Evolutionary conservation across 1,139 yeast species (phyloP), one percentile per base, ranked within the genome.

Genomic region (Blastobotrys elegans): DNA sequence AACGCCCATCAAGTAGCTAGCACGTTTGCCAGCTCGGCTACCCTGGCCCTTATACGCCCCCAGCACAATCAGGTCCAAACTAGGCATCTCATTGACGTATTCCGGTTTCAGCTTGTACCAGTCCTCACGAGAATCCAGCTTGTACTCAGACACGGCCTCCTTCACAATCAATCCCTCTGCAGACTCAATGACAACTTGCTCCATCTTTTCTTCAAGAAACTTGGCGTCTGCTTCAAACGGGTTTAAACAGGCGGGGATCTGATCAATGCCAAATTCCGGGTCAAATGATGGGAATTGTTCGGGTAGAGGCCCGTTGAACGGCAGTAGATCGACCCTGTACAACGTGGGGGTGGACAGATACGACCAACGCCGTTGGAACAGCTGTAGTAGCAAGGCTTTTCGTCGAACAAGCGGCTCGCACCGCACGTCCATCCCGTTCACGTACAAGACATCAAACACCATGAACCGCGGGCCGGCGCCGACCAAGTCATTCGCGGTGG

Each of bases 81-180:
- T 96, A 7, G 96, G 96, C 64, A 85, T 85, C 47, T 84, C 88
- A 50, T 81, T 84, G 50, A 89, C 70, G 62, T 89, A 90, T 56
- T 90, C 96, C 0, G 97, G 97, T 63, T 92, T 92, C 2, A 90
- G 77, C 60, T 92, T 92, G 24, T 87, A 70, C 96, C 97, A 90
- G 26, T 74, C 74, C 40, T 74, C 73, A 47, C 90, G 69, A 42
- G 73, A 74, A 18, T 80, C 89, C 13, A 85, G 73, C 4, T 67
- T 63, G 63, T 92, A 92, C 18, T 65, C 68, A 14, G 85, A 75
- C 5, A 69, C 67, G 0, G 81, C 76, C 53, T 81, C 76, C 60
- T 92, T 92, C 31, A 92, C 68, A 50, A 92, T 77, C 6, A 92
- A 69, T 0, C 98, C 98, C 66, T 92, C 98, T 18, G 89, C 77